These are phyloP conservation scores for Taxawa tesnikishii DNA, from an alignment of 2,329 filamentous ascomycete genomes.

Conservation along the genomic window DNA sequence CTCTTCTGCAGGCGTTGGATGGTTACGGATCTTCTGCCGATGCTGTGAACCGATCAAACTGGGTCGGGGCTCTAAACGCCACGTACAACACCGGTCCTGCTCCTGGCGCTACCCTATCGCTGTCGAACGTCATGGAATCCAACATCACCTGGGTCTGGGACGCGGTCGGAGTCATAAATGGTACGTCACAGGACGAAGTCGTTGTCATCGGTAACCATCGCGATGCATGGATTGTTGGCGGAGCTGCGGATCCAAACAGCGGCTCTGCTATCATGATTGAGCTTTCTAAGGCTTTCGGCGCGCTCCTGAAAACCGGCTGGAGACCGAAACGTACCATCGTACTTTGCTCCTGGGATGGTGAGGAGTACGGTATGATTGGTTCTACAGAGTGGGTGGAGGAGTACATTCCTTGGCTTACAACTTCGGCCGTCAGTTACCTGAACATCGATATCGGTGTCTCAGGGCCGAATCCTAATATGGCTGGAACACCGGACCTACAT, in stretches of 20 bases:
- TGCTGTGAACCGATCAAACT: conserved; percentile 60
- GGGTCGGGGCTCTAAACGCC: conserved; percentile 66
- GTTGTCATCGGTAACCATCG: conserved; percentile 86
- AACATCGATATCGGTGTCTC: conserved; percentile 69
- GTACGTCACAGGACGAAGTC: conserved; percentile 72
- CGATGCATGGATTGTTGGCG: conserved; percentile 82
- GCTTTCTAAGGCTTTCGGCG: conserved; percentile 61
- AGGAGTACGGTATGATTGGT: conserved; percentile 75
- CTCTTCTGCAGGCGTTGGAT: conserved; percentile 80
- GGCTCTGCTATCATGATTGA: conserved; percentile 72
- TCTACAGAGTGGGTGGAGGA: conserved; percentile 93
- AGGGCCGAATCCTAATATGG: conserved; percentile 50
- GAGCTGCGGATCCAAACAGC: conserved; percentile 71
- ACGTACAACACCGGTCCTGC: conserved; percentile 78
- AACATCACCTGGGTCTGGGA: conserved; percentile 46
- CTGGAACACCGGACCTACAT: conserved; percentile 65
- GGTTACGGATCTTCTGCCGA: conserved; percentile 70
- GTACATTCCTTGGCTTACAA: conserved; percentile 66
- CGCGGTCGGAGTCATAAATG: conserved; percentile 85
- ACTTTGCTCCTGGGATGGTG: conserved; percentile 58
- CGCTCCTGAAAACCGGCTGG: conserved; percentile 62
- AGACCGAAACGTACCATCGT: conserved; percentile 82
- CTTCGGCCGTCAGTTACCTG: conserved; percentile 65
- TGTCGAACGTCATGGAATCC: conserved; percentile 38
- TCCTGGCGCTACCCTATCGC: conserved; percentile 46